Base-by-base conservation (phyloP, 768 basidiomycete species). In the Termitomyces sp. region DNA sequence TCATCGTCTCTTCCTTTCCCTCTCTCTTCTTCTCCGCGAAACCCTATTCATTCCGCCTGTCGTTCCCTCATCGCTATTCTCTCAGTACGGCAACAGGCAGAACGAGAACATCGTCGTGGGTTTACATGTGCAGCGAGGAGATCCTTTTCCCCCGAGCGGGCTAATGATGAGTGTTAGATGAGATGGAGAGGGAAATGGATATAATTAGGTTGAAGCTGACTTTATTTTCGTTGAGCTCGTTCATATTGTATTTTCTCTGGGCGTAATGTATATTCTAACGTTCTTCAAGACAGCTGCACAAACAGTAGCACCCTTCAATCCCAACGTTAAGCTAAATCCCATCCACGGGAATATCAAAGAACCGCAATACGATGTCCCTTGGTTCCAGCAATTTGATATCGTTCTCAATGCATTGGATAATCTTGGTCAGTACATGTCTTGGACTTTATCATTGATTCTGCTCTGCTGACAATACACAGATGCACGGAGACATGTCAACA, bases 331-430 rank as follows among this genome's bases (percentile, higher is more conserved):
- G 46, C 91, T 99, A 58, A 83, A 77, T 1, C 94, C 97, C 3
- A 86, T 98, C 56, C 91, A 96, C 68, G 94, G 86, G 17, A 98
- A 99, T 63, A 94, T 99, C 69, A 98, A 98, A 69, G 96, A 97
- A 52, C 78, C 85, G 0, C 84, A 90, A 62, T 98, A 87, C 68
- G 92, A 95, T 66, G 76, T 94, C 19, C 78, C 83, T 42, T 99
- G 95, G 95, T 97, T 96, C 70, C 78, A 83, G 63, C 75, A 81
- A 30, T 99, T 98, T 64, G 89, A 94, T 66, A 81, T 99, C 51
- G 94, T 98, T 23, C 78, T 98, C 63, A 98, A 98, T 66, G 97
- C 96, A 5, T 75, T 99, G 45, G 97, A 98, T 69, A 99, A 98
- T 70, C 81, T 98, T 43, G 96, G 94, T 92, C 50, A 61, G 83